A percentile compares a stretch with the other conserved stretches of the same genome.
These are phyloP conservation scores for Rubus parviflorus DNA, from an alignment of 306 rosid genomes.

Conservation along the genomic window DNA sequence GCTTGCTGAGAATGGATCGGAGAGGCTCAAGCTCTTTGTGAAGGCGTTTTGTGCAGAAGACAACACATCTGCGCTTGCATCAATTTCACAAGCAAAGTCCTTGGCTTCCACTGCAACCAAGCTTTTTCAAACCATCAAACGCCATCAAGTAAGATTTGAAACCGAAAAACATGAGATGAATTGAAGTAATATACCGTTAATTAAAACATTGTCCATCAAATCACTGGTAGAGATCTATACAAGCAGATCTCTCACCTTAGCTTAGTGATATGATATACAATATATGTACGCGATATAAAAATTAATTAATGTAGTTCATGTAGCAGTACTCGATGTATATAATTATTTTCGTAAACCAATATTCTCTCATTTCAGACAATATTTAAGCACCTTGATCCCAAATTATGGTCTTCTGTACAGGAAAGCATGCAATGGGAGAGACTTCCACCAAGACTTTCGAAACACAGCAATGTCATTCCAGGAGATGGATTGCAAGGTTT, in stretches of 20 bases:
- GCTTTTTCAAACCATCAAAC: conserved; percentile 30
- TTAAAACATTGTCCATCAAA: neutral
- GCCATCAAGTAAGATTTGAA: conserved; percentile 38
- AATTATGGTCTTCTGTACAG: conserved; percentile 27
- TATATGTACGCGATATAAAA: neutral
- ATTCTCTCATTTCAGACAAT: neutral
- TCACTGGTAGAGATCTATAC: no score
- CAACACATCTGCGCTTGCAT: conserved; percentile 30
- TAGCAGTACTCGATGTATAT: neutral
- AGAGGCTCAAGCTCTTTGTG: conserved; percentile 46
- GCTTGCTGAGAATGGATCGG: conserved; percentile 40
- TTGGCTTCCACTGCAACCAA: conserved; percentile 38
- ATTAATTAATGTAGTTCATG: no score
- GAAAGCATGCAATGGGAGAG: conserved; percentile 67
- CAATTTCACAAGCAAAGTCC: conserved; percentile 40
- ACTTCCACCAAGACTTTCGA: conserved; percentile 29
- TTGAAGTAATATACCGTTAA: no score
- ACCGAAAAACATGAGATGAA: no score
- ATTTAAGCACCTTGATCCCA: neutral
- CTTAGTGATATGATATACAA: no score
- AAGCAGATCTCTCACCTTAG: no score
- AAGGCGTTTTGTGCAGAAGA: conserved; percentile 50
- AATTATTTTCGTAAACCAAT: neutral
- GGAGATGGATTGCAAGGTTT: conserved; percentile 40
- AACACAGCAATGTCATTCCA: conserved; percentile 13